phyloP scores from a whole-genome alignment of 805 yeast species.

The Metschnikowia anglica region DNA sequence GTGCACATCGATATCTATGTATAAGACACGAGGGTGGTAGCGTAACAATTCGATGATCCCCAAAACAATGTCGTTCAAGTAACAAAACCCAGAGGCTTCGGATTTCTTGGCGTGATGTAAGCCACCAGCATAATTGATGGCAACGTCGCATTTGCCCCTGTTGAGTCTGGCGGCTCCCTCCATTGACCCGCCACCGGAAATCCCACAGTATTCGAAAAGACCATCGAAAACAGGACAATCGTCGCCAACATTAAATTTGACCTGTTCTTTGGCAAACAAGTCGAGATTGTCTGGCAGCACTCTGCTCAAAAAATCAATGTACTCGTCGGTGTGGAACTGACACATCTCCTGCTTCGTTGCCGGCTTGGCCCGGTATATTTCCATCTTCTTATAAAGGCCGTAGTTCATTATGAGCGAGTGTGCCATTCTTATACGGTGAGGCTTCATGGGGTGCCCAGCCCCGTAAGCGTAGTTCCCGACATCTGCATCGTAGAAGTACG shows the following conservation, averaged over 20 bases:
- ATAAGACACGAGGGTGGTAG: constrained; percentile 80
- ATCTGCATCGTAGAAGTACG: constrained; percentile 60
- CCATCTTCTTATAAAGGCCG: constrained; percentile 95
- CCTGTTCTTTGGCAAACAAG: constrained; percentile 81
- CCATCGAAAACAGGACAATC: constrained; percentile 80
- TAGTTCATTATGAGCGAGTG: constrained; percentile 96
- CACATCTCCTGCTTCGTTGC: constrained; percentile 98
- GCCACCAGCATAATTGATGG: constrained; percentile 93
- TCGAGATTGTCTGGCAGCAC: constrained; percentile 93
- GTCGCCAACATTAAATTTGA: constrained; percentile 93
- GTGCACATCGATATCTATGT: constrained; percentile 87
- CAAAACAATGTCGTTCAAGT: constrained; percentile 84
- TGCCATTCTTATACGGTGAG: constrained; percentile 98
- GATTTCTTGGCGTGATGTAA: constrained; percentile 89
- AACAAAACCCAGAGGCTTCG: constrained; percentile 89
- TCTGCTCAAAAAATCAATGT: constrained; percentile 85
- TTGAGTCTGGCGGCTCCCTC: constrained; percentile 86
- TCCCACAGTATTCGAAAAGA: constrained; percentile 69
- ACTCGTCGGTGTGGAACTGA: constrained; percentile 97
- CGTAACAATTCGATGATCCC: constrained; percentile 78
- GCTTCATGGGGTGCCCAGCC: constrained; percentile 99
- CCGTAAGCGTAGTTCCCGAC: constrained; percentile 98
- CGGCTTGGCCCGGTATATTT: constrained; percentile 93
- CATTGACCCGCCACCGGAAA: constrained; percentile 85
- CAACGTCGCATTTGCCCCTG: constrained; percentile 83